Conservation (phyloP, 306 rosid genomes). For the Trifolium pratense region DNA sequence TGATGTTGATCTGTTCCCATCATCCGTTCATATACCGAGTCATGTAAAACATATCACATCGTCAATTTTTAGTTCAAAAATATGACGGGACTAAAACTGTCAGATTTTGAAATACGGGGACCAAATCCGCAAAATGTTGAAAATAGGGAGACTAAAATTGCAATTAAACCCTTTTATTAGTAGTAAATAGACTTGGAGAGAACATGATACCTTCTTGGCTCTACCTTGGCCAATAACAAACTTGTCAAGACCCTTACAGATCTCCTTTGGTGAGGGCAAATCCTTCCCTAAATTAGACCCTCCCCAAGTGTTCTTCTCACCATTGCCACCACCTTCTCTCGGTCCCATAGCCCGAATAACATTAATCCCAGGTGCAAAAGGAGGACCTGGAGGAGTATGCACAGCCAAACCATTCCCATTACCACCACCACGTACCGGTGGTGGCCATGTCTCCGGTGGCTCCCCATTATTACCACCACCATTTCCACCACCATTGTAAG, state of each 20-base stretch:
- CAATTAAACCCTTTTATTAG: not conserved
- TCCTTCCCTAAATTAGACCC: slow-evolving; percentile 93
- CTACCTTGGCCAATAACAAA: slow-evolving; percentile 92
- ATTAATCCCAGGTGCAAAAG: slow-evolving; percentile 79
- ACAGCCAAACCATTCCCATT: slow-evolving; percentile 77
- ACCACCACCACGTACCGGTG: slow-evolving; percentile 43
- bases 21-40: too few relatives aligned
- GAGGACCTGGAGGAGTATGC: slow-evolving; percentile 92
- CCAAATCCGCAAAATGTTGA: too few relatives aligned
- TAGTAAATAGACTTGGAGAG: not conserved
- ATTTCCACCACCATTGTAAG: slow-evolving; percentile 42
- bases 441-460: slow-evolving; percentile 80
- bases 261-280: slow-evolving; percentile 92
- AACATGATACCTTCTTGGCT: slow-evolving; percentile 77
- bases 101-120: too few relatives aligned
- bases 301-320: slow-evolving; percentile 76
- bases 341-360: slow-evolving; percentile 69
- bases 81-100: too few relatives aligned
- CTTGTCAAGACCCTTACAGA: slow-evolving; percentile 88
- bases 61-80: too few relatives aligned
- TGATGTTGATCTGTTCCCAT: too few relatives aligned
- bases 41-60: too few relatives aligned
- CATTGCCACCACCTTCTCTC: slow-evolving; percentile 47
- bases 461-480: slow-evolving; percentile 52
- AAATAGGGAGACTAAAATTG: too few relatives aligned